A percentile compares a stretch with the other conserved stretches of the same genome.
These are phyloP conservation scores for Globisporangium cylindrosporum DNA, from an alignment of 352 stramenopile species.

Conservation along the genomic window DNA sequence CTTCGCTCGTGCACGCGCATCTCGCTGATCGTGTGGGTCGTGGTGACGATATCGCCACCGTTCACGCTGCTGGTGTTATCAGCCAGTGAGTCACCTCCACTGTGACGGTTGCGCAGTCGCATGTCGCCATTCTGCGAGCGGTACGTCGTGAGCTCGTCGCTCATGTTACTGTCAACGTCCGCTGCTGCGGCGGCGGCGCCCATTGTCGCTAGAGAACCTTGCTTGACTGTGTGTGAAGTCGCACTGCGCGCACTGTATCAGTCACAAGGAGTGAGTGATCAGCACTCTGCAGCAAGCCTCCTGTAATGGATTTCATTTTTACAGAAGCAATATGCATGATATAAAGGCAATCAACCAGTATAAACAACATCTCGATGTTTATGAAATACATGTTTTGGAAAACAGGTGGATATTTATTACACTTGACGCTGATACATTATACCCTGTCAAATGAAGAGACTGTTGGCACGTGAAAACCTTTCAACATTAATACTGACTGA, in stretches of 20 bases:
- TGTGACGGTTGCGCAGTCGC: background rate
- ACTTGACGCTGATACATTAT: background rate
- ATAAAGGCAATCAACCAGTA: too few relatives aligned
- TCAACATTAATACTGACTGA: background rate
- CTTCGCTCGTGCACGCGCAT: conserved; percentile 13
- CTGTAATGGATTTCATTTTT: background rate
- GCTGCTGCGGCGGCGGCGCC: background rate
- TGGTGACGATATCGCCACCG: conserved; percentile 11
- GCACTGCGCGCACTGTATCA: background rate
- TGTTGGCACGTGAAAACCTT: background rate
- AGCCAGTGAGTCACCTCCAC: background rate
- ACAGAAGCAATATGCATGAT: background rate
- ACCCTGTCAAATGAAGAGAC: background rate
- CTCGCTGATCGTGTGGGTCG: conserved; percentile 15
- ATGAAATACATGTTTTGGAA: background rate
- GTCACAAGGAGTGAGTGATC: background rate
- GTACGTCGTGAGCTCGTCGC: background rate
- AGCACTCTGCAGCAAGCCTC: background rate
- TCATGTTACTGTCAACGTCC: background rate
- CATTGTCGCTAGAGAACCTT: background rate
- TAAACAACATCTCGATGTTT: background rate
- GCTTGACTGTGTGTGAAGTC: background rate
- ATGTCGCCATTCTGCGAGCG: background rate
- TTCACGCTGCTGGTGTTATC: background rate
- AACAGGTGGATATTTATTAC: too few relatives aligned